Evolutionary conservation across 148 eudicot species (phyloP), one percentile per base, ranked within the genome.

Genomic region (Rhododendron williamsianum): DNA sequence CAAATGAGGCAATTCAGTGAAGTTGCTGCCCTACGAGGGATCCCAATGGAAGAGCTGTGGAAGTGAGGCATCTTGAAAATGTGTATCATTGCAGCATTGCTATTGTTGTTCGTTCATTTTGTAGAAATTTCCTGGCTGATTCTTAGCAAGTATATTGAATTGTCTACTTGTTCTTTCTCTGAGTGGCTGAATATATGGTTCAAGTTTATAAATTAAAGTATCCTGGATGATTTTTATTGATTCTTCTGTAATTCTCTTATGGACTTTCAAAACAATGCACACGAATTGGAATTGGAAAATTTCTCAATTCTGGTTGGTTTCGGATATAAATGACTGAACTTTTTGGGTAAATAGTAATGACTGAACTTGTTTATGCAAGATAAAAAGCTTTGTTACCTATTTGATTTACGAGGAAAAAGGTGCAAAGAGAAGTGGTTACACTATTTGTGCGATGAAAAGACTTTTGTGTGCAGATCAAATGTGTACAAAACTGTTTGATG

Each of bases 21-120:
- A 77, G 98, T 95, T 0, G 96, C 98, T 27, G 92, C 90, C 19
- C 93, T 92, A 19, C 96, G 98, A 54, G 98, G 99, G 33, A 94
- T 97, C 52, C 99, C 98, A 9, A 95, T 97, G 98, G 99, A 97
- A 86, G 96, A 97, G 84, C 92, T 97, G 19, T 97, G 99, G 99
- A 95, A 95, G 91, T 97, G 94, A 93, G 23, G 51, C 33, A 60
- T 38, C 83, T 21, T n/a, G 9, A 49, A 79, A 78, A 58, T 9
- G 21, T 10, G 33, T 58, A 21, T 25, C 63, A 18, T 81, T 11
- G 18, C 25, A 36, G 25, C 63, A 18, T 81, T 11, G 18, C 25
- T 81, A 33, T 35, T 56, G 10, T 81, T 30, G n/a, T 25, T 46
- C 21, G 15, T 52, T 36, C 8, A n/a, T 69, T 71, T 71, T 71